phyloP scores from a whole-genome alignment of 345 rosid genomes.

The Brassica incana region DNA sequence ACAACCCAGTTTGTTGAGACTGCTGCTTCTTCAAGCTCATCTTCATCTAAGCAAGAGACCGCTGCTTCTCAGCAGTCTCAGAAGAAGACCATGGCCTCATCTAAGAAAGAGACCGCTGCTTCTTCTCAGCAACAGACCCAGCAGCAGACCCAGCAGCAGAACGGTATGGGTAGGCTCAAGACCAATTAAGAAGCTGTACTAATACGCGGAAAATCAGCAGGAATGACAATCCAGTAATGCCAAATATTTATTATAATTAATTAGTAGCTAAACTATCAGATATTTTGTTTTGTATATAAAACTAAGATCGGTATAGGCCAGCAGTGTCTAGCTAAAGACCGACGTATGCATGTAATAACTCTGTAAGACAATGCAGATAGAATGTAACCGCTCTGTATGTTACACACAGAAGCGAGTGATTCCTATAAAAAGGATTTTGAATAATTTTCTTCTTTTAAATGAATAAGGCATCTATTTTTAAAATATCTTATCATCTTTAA shows the following conservation, averaged over 20 bases:
- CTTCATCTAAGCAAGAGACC: background rate
- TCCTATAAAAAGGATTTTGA: conserved; percentile 20
- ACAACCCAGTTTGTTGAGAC: conserved; percentile 33
- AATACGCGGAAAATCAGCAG: background rate
- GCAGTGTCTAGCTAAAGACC: conserved; percentile 4
- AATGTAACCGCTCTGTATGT: conserved; percentile 29
- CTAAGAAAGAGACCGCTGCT: background rate
- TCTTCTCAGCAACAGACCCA: background rate
- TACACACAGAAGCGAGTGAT: conserved; percentile 33
- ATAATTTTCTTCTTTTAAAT: conserved; percentile 4
- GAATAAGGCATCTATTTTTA: background rate
- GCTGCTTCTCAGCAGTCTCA: background rate
- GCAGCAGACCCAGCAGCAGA: background rate
- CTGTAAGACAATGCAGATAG: conserved; percentile 16
- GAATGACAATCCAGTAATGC: conserved; percentile 16
- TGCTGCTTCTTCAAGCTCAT: conserved; percentile 30
- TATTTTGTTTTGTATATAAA: conserved; percentile 24
- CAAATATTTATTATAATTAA: background rate
- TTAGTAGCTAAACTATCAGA: conserved; percentile 5
- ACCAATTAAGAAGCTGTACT: background rate
- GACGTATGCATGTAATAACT: conserved; percentile 21
- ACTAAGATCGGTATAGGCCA: conserved; percentile 28
- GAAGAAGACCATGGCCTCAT: background rate
- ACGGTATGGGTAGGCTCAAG: background rate
- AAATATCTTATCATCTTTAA: background rate